Conservation (phyloP, 2,329 filamentous ascomycete genomes). For the Trichoderma cornu-damae region DNA sequence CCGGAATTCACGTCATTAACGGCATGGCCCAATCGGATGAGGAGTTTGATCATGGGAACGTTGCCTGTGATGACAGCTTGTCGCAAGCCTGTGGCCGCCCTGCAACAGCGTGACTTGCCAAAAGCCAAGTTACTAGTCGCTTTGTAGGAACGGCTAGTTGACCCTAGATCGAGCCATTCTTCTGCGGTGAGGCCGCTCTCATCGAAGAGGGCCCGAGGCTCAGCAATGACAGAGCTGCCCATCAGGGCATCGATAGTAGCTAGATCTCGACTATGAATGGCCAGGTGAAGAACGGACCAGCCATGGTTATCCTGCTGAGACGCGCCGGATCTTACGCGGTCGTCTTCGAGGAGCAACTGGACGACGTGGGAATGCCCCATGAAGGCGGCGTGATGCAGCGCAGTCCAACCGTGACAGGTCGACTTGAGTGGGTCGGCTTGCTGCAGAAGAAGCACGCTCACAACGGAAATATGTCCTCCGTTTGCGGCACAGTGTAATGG, state of each 20-base stretch:
- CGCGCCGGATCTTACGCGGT: neutral
- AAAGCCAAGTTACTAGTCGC: neutral
- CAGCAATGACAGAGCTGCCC: neutral
- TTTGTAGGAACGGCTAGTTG: neutral
- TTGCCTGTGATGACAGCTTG: neutral
- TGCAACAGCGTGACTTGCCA: slow-evolving; percentile 5
- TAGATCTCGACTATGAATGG: neutral
- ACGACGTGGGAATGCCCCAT: neutral
- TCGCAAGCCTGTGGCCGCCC: neutral
- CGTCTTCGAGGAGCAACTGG: neutral
- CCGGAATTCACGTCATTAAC: neutral
- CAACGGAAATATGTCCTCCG: neutral
- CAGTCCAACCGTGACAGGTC: slow-evolving; percentile 10
- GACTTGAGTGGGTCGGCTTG: slow-evolving; percentile 1
- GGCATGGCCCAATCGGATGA: neutral
- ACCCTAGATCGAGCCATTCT: slow-evolving; percentile 1
- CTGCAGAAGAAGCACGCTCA: neutral
- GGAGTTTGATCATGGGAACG: neutral
- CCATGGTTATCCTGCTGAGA: slow-evolving; percentile 8
- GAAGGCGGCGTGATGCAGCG: neutral
- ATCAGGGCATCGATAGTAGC: neutral
- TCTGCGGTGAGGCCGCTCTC: slow-evolving; percentile 7
- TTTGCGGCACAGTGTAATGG: slow-evolving; percentile 5
- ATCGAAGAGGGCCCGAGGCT: neutral
- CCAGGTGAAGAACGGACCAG: slow-evolving; percentile 8